Base-by-base conservation (phyloP, 495 filamentous ascomycete species). In the Penicillium turbatum region DNA sequence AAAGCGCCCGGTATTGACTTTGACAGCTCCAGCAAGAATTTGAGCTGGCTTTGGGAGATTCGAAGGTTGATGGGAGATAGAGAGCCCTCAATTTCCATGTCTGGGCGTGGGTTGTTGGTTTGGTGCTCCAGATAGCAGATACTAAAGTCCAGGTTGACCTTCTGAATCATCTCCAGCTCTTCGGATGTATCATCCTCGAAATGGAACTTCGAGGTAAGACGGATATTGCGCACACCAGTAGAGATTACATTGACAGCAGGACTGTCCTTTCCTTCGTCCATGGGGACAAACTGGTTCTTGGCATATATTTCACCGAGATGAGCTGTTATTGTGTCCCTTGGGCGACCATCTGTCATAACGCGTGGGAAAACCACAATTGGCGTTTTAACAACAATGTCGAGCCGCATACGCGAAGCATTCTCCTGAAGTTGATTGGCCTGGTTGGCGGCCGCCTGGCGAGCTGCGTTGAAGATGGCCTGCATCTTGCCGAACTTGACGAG, bases 401-500 rank as follows among this genome's bases (percentile, higher is more conserved):
- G 95, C 60, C 93, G 88, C 74, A 97, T 88, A 51, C 88, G 88
- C 59, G 84, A 87, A 4, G 87, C 88, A 65, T 84, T 90, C 59
- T 97, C 85, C 62, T 97, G 92, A 10, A 98, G 78, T 66, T 97
- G 89, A 44, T 81, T 95, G 6, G 93, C 93, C 67, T 96, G 92
- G 54, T 88, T 92, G 21, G 91, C 88, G n/a, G 93, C 93, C 46
- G 93, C 93, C 69, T 92, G 89, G 21, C 95, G 83, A 17, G 93
- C 93, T 16, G 93, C 92, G 67, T 98, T 97, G 78, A 96, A 97
- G 42, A 98, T 91, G 19, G 93, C 91, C 70, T 97, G 93, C 93
- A 98, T 98, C 72, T 95, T 95, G 52, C 93, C 93, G 63, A 98
- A 98, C 60, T 98, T 98, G 61, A 98, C 89, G 27, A 91, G 76